Conservation (phyloP, 495 filamentous ascomycete species). For the Penicillium ochrochloron region DNA sequence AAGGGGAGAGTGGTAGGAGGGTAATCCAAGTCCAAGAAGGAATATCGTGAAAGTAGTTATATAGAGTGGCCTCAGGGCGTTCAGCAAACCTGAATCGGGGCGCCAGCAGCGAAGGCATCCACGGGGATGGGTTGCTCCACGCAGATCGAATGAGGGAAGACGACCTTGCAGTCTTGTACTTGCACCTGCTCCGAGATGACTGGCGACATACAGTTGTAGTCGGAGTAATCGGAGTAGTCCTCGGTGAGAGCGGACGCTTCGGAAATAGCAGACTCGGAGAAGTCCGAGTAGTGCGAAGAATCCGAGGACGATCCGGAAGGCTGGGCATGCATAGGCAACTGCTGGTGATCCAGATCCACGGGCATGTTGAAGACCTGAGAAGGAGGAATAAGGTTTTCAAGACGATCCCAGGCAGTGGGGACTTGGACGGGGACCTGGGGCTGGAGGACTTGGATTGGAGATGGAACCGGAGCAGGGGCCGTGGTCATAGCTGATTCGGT, state of each 20-base stretch:
- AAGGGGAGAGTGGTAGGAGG: slow-evolving; percentile 6
- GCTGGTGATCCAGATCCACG: slow-evolving; percentile 25
- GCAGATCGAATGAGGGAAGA: slow-evolving; percentile 36
- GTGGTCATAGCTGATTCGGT: slow-evolving; percentile 54
- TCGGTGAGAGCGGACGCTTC: slow-evolving; percentile 49
- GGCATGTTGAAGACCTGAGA: slow-evolving; percentile 36
- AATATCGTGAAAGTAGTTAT: slow-evolving; percentile 7
- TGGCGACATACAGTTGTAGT: slow-evolving; percentile 49
- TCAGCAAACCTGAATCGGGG: slow-evolving; percentile 37
- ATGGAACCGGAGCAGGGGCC: background rate
- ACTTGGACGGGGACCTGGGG: background rate
- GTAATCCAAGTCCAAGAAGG: background rate
- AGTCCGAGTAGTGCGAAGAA: slow-evolving; percentile 48
- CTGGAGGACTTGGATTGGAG: background rate
- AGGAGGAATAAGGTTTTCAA: slow-evolving; percentile 34
- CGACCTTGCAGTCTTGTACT: slow-evolving; percentile 41
- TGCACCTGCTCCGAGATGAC: slow-evolving; percentile 38
- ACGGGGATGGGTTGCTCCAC: slow-evolving; percentile 33
- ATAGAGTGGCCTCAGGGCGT: background rate
- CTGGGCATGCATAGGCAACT: slow-evolving; percentile 39
- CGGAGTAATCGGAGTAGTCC: slow-evolving; percentile 46
- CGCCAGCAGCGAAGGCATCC: slow-evolving; percentile 29
- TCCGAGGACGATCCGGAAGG: slow-evolving; percentile 46
- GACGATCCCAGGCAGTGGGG: slow-evolving; percentile 18
- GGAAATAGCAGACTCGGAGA: slow-evolving; percentile 48